These are phyloP conservation scores for Exophiala bonariae DNA, from an alignment of 2,329 filamentous ascomycete genomes.

Conservation along the genomic window DNA sequence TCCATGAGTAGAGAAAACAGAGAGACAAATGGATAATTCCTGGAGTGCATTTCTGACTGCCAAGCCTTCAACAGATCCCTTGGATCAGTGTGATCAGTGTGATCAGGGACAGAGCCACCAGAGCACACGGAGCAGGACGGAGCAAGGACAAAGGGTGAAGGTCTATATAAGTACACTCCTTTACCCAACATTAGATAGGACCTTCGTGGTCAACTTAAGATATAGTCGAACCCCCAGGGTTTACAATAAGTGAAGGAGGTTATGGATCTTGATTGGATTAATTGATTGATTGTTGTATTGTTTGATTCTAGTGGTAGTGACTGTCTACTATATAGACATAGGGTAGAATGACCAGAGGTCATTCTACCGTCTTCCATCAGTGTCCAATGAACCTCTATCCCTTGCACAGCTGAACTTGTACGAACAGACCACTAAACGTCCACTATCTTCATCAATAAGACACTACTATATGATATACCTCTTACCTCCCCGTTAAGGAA, in stretches of 20 bases:
- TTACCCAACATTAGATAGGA: not conserved
- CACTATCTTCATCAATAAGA: too few species aligned
- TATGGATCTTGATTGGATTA: too few species aligned
- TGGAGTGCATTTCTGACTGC: too few species aligned
- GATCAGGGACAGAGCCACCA: not conserved
- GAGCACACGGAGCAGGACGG: not conserved
- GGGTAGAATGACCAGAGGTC: not conserved
- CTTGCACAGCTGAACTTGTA: not conserved
- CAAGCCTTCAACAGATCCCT: too few species aligned
- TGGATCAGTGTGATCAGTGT: too few species aligned
- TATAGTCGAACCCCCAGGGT: conserved; percentile 1
- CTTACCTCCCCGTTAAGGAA: too few species aligned
- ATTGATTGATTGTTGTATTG: not conserved
- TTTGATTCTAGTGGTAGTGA: not conserved
- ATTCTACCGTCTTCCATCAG: not conserved
- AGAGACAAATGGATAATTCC: too few species aligned
- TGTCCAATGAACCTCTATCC: not conserved
- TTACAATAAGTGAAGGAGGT: too few species aligned
- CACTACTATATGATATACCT: too few species aligned
- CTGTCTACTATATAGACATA: not conserved
- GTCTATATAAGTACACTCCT: conserved; percentile 1
- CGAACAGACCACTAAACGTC: not conserved
- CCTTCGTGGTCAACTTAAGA: conserved; percentile 1
- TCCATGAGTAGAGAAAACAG: too few species aligned
- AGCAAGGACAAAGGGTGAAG: not conserved